Percentiles rank a stretch among this genome's conserved stretches.
phyloP scores from a whole-genome alignment of 2,329 filamentous ascomycete species.

The Neoascochyta sp. region DNA sequence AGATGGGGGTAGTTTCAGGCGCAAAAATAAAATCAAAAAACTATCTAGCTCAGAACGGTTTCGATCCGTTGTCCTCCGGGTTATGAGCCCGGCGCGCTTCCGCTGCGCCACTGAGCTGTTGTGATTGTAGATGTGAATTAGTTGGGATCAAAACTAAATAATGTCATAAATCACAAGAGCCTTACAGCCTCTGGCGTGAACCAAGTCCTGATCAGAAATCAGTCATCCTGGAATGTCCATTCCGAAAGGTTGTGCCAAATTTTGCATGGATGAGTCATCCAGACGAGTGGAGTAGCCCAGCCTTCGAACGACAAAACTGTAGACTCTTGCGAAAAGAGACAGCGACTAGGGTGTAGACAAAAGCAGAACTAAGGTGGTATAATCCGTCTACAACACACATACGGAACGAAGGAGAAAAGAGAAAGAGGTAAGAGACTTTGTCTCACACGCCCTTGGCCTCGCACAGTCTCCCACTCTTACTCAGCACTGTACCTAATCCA shows the following conservation, averaged over 20 bases:
- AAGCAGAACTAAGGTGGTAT: no score
- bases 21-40: constrained; percentile 7
- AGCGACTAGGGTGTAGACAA: no score
- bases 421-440: not conserved
- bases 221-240: no score
- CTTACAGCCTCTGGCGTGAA: no score
- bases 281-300: no score
- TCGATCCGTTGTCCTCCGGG: constrained; percentile 28
- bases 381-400: constrained; percentile 1
- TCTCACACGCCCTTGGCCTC: constrained; percentile 51
- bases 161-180: no score
- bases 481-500: constrained; percentile 79
- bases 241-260: no score
- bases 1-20: no score
- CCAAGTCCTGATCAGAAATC: no score
- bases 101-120: constrained; percentile 28
- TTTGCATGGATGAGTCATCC: no score
- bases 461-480: constrained; percentile 67
- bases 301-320: no score
- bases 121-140: constrained; percentile 1
- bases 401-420: not conserved
- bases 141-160: not conserved
- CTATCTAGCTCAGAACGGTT: constrained; percentile 16
- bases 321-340: no score
- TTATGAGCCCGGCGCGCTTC: constrained; percentile 35